phyloP scores from a whole-genome alignment of 2,329 filamentous ascomycete genomes.

The Myrmaecium sp. region DNA sequence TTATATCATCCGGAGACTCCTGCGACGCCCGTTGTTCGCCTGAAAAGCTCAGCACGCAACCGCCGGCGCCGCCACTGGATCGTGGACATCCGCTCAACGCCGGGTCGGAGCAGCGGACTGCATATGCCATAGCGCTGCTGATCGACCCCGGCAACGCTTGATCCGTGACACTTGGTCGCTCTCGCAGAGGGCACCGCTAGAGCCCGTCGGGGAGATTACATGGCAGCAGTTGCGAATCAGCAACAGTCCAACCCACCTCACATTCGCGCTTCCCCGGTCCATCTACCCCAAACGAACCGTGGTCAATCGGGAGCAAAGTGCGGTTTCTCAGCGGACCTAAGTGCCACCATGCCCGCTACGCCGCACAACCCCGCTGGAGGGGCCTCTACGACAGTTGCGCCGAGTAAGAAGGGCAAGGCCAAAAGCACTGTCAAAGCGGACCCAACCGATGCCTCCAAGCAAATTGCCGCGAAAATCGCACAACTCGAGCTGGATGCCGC shows the following conservation, averaged over 20 bases:
- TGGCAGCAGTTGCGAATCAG: constrained; percentile 21
- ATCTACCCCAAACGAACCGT: constrained; percentile 2
- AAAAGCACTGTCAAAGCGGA: constrained; percentile 66
- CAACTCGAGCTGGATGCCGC: constrained; percentile 88
- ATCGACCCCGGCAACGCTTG: too few relatives aligned
- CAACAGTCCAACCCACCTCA: constrained; percentile 15
- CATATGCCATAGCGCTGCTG: too few relatives aligned
- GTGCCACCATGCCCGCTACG: constrained; percentile 2
- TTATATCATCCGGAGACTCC: too few relatives aligned
- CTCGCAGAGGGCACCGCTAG: too few relatives aligned
- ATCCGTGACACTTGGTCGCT: too few relatives aligned
- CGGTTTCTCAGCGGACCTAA: too few relatives aligned
- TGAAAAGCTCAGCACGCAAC: too few relatives aligned
- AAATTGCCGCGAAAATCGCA: constrained; percentile 83
- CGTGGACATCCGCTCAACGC: too few relatives aligned
- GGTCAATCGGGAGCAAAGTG: constrained; percentile 2
- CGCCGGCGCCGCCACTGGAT: too few relatives aligned
- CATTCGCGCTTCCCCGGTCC: constrained; percentile 18
- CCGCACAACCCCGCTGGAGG: constrained; percentile 4
- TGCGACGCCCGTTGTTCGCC: too few relatives aligned
- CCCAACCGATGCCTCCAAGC: constrained; percentile 76
- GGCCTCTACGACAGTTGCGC: constrained; percentile 32
- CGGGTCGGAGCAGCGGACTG: too few relatives aligned
- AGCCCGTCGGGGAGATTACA: too few relatives aligned
- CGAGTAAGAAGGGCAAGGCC: constrained; percentile 61